phyloP scores from a whole-genome alignment of 805 yeast species.

The Wickerhamomyces xylosicus region DNA sequence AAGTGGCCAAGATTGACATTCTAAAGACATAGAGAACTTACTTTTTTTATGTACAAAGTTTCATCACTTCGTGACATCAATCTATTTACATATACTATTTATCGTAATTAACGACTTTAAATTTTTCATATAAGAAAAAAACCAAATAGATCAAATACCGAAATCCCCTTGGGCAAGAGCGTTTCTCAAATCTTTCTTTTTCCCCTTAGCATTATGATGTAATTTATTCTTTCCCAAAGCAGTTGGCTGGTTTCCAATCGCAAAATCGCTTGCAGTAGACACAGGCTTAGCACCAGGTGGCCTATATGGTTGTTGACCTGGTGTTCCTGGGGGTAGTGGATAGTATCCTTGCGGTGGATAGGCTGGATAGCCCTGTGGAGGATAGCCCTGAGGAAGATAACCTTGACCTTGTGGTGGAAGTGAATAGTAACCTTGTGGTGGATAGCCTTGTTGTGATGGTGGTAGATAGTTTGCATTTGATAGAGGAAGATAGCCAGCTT shows the following conservation, averaged over 20 bases:
- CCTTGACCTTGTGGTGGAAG: conserved; percentile 15
- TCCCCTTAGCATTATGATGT: conserved; percentile 29
- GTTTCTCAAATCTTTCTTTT: conserved; percentile 49
- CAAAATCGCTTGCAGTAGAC: conserved; percentile 26
- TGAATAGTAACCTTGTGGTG: conserved; percentile 16
- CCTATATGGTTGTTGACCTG: conserved; percentile 11
- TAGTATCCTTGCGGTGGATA: conserved; percentile 14
- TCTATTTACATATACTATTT: too few relatives aligned
- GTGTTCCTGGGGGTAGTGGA: conserved; percentile 10
- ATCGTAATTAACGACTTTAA: too few relatives aligned
- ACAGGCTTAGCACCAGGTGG: conserved; percentile 7
- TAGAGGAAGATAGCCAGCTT: conserved; percentile 3
- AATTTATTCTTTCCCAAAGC: conserved; percentile 32
- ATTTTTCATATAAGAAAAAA: too few relatives aligned
- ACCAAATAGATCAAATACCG: conserved; percentile 37
- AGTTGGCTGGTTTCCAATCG: conserved; percentile 38
- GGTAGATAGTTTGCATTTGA: conserved; percentile 8
- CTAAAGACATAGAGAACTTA: too few relatives aligned
- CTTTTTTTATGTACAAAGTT: too few relatives aligned
- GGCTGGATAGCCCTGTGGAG: conserved; percentile 13
- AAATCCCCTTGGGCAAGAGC: conserved; percentile 58
- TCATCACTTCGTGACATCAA: too few relatives aligned
- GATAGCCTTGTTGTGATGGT: conserved; percentile 10
- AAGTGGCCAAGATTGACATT: too few relatives aligned
- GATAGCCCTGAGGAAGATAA: conserved; percentile 15